Percentiles rank a stretch among this genome's conserved stretches.
Conservation (phyloP, 148 eudicot genomes). For the Camellia lanceoleosa region DNA sequence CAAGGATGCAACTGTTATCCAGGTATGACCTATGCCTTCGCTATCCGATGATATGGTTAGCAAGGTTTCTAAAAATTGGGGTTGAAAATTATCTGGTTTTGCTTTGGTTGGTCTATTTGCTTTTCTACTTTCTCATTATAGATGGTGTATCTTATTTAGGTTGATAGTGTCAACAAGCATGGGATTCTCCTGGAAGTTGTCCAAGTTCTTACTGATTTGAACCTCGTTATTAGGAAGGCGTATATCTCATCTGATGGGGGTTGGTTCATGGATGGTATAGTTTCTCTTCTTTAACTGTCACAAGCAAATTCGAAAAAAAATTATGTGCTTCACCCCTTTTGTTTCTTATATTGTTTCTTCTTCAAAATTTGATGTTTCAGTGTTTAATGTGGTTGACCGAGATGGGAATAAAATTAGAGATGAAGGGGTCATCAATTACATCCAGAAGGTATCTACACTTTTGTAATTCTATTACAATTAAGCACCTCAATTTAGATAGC, state of each 20-base stretch:
- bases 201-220: constrained; percentile 78
- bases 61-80: not conserved
- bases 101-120: constrained; percentile 3
- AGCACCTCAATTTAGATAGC: not conserved
- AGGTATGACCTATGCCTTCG: constrained; percentile 36
- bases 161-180: constrained; percentile 87
- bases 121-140: constrained; percentile 13
- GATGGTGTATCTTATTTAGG: constrained; percentile 37
- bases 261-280: constrained; percentile 97
- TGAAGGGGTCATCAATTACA: constrained; percentile 48
- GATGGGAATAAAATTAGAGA: constrained; percentile 75
- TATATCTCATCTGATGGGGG: constrained; percentile 92
- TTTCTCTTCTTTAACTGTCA: not conserved
- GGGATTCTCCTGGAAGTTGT: constrained; percentile 93
- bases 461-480: not conserved
- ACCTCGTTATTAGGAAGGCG: constrained; percentile 76
- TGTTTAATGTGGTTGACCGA: constrained; percentile 67
- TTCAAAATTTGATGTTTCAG: constrained; percentile 31
- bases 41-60: not conserved
- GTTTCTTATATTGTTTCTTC: constrained; percentile 18
- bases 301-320: not conserved
- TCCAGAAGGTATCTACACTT: constrained; percentile 40
- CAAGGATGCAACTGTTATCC: constrained; percentile 76
- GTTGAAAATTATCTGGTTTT: not conserved
- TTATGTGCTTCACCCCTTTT: constrained; percentile 3